Percentiles rank a stretch among this genome's conserved stretches.
These are phyloP conservation scores for Reticulascus tulasneorum DNA, from an alignment of 2,329 filamentous ascomycete species.

Conservation along the genomic window DNA sequence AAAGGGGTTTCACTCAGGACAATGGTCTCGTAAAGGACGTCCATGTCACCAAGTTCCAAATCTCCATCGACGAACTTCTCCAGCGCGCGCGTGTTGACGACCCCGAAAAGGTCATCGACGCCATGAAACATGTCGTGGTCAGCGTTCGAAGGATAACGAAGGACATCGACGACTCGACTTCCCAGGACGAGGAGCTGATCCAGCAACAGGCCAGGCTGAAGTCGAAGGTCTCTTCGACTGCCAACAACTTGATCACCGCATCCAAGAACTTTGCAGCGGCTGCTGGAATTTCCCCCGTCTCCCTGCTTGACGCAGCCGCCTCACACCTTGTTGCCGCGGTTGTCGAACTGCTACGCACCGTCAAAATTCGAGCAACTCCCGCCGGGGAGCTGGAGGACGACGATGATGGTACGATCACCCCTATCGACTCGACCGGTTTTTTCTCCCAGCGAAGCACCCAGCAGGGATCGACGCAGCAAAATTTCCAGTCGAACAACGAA, in stretches of 20 bases:
- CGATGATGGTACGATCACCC: slow-evolving; percentile 62
- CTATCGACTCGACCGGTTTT: slow-evolving; percentile 65
- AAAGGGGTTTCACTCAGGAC: slow-evolving; percentile 64
- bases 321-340: slow-evolving; percentile 84
- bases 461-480: slow-evolving; percentile 25
- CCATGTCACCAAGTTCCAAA: slow-evolving; percentile 91
- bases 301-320: slow-evolving; percentile 85
- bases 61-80: slow-evolving; percentile 87
- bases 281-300: slow-evolving; percentile 85
- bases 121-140: slow-evolving; percentile 82
- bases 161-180: slow-evolving; percentile 62
- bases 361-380: slow-evolving; percentile 78
- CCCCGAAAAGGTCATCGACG: slow-evolving; percentile 71
- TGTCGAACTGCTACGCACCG: slow-evolving; percentile 77
- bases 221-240: slow-evolving; percentile 80
- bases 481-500: too few relatives aligned
- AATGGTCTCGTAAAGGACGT: slow-evolving; percentile 84
- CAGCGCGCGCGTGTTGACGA: slow-evolving; percentile 70
- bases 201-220: slow-evolving; percentile 69
- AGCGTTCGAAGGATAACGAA: slow-evolving; percentile 81
- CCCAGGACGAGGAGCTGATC: slow-evolving; percentile 48
- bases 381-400: slow-evolving; percentile 73
- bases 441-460: slow-evolving; percentile 57
- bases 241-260: slow-evolving; percentile 93
- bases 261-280: slow-evolving; percentile 86